phyloP scores from a whole-genome alignment of 192 early-diverging fungal genomes.

The Bifiguratus adelaidae region DNA sequence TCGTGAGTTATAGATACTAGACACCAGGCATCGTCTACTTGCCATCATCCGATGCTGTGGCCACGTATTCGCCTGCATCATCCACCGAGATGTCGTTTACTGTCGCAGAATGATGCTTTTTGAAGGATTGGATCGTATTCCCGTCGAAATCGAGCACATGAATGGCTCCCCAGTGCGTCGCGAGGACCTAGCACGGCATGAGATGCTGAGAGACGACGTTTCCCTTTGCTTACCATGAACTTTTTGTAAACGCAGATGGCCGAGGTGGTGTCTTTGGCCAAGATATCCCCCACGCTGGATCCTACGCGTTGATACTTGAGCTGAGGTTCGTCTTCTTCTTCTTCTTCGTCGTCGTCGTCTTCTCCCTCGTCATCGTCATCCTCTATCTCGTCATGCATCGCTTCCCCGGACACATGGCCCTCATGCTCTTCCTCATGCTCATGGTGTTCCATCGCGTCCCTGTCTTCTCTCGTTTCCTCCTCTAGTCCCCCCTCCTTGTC shows the following conservation, averaged over 20 bases:
- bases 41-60: constrained; percentile 90
- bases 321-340: constrained; percentile 86
- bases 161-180: constrained; percentile 86
- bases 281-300: constrained; percentile 57
- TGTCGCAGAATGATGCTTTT: constrained; percentile 71
- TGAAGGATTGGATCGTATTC: constrained; percentile 78
- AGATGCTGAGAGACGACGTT: background rate
- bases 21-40: constrained; percentile 2
- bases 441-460: constrained; percentile 24
- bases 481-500: constrained; percentile 3
- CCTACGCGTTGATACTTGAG: constrained; percentile 83
- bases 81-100: constrained; percentile 89
- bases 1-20: background rate
- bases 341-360: constrained; percentile 31
- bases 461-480: constrained; percentile 23
- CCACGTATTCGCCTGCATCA: constrained; percentile 75
- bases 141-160: constrained; percentile 89
- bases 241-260: constrained; percentile 68
- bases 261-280: constrained; percentile 82
- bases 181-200: constrained; percentile 47
- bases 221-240: constrained; percentile 56
- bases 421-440: too few species aligned
- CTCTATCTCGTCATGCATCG: constrained; percentile 13
- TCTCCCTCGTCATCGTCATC: constrained; percentile 29
- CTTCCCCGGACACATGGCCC: too few species aligned